Base-by-base conservation (phyloP, 345 rosid species). In the Dovyalis caffra region DNA sequence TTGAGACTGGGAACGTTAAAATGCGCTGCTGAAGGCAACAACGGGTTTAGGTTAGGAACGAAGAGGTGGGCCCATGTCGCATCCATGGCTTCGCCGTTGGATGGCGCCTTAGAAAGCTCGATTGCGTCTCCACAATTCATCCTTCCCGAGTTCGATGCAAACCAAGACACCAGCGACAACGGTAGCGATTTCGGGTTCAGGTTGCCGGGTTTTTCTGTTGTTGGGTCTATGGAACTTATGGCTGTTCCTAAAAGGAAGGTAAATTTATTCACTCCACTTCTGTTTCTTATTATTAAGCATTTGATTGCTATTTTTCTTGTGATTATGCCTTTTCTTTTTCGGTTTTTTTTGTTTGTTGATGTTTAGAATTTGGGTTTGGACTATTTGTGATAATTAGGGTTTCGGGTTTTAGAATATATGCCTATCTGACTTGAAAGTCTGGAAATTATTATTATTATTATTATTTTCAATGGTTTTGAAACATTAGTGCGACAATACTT, bases 241-340 rank as follows among this genome's bases (percentile, higher is more conserved):
- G 97, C 97, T 71, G 97, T 89, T n/a, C 98, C 97, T 25, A 94
- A 88, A 77, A 89, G 73, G 79, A 94, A 87, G 92, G 98, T 89
- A 43, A 69, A 16, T 2, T 20, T 58, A 10, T 35, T 38, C 14
- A 6, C 26, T 47, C 49, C 20, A 3, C 58, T 40, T 32, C 72
- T 60, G 47, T 2, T 12, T 45, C 14, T 21, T n/a, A 26, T 8
- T 63, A 15, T 16, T 5, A 15, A 68, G 14, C 25, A 29, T 53
- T 31, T 8, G 45, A 49, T 70, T 23, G 20, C 21, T 53, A 28
- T n/a, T 53, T 9, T 53, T 6, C 26, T 32, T 8, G 6, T 51
- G 10, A 35, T 15, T 3, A 70, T 57, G 2, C 3, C 26, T 32
- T 25, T 68, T 25, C 1, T 43, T 14, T 11, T 67, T n/a, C 12